phyloP scores from a whole-genome alignment of 768 basidiomycete genomes.

The Leccinum broughii region DNA sequence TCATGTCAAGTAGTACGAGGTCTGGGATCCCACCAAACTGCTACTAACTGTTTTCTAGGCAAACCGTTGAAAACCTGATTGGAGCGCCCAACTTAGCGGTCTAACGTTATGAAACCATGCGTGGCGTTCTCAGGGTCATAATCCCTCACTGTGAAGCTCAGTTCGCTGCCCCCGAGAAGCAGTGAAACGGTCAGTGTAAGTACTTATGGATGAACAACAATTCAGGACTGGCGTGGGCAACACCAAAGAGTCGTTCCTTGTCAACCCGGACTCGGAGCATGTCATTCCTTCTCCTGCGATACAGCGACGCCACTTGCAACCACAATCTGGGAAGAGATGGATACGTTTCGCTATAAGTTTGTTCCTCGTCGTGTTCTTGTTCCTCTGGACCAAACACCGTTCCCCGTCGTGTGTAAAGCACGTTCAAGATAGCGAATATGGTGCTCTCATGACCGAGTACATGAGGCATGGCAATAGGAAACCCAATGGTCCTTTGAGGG shows the following conservation, averaged over 20 bases:
- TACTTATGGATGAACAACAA: slow-evolving; percentile 24
- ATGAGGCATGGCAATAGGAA: slow-evolving; percentile 17
- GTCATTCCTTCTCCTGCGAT: slow-evolving; percentile 23
- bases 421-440: slow-evolving; percentile 16
- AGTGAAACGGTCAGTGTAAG: neutral
- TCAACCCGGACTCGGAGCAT: neutral
- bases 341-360: slow-evolving; percentile 5
- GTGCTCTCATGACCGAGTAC: slow-evolving; percentile 18
- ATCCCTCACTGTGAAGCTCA: neutral
- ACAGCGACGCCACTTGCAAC: slow-evolving; percentile 6
- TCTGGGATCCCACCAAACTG: too few relatives aligned
- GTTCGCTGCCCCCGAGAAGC: neutral
- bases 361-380: slow-evolving; percentile 7
- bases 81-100: too few relatives aligned
- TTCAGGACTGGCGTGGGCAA: neutral
- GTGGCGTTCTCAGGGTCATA: too few relatives aligned
- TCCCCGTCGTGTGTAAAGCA: neutral
- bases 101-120: too few relatives aligned
- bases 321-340: slow-evolving; percentile 16
- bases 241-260: slow-evolving; percentile 2
- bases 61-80: too few relatives aligned
- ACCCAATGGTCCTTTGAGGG: slow-evolving; percentile 26
- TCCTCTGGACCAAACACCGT: slow-evolving; percentile 18
- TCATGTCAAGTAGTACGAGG: too few relatives aligned
- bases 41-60: too few relatives aligned